phyloP scores from a whole-genome alignment of 1,284 basidiomycete species.

The Pterula multifida region DNA sequence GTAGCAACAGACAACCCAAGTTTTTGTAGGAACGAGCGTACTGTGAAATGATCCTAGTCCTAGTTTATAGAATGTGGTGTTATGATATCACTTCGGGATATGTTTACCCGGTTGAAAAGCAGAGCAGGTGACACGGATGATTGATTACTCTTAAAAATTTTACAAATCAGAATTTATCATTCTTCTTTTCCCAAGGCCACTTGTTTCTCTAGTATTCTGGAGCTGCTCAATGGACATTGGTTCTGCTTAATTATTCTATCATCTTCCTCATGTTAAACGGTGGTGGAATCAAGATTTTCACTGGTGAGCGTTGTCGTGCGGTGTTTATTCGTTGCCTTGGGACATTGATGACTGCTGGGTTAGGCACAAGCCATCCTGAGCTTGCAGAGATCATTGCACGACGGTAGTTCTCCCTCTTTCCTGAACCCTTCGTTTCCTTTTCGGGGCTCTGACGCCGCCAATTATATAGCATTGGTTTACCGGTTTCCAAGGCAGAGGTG shows the following conservation, averaged over 20 bases:
- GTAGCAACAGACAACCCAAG: not conserved
- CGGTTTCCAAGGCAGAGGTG: conserved; percentile 77
- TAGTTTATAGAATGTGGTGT: too few relatives aligned
- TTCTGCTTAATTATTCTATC: conserved; percentile 9
- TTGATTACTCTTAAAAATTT: too few relatives aligned
- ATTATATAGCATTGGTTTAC: conserved; percentile 62
- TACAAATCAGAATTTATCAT: conserved; percentile 1
- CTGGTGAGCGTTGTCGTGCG: conserved; percentile 49
- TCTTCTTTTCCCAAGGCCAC: conserved; percentile 9
- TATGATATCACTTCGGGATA: too few relatives aligned
- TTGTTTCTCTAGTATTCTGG: conserved; percentile 12
- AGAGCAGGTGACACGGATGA: not conserved
- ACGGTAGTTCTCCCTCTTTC: conserved; percentile 41
- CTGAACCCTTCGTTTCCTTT: conserved; percentile 8
- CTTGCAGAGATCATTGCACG: conserved; percentile 90
- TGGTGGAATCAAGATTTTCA: conserved; percentile 84
- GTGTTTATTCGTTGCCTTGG: not conserved
- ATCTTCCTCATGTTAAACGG: conserved; percentile 52
- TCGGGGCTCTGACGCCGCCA: conserved; percentile 9
- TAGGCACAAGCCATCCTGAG: conserved; percentile 92
- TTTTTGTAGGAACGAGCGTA: not conserved
- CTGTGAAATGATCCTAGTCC: not conserved
- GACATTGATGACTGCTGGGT: conserved; percentile 4
- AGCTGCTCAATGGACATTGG: conserved; percentile 16
- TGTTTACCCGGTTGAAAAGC: too few relatives aligned